Conservation (phyloP, 305 asterid genomes). For the Petunia hybrid region DNA sequence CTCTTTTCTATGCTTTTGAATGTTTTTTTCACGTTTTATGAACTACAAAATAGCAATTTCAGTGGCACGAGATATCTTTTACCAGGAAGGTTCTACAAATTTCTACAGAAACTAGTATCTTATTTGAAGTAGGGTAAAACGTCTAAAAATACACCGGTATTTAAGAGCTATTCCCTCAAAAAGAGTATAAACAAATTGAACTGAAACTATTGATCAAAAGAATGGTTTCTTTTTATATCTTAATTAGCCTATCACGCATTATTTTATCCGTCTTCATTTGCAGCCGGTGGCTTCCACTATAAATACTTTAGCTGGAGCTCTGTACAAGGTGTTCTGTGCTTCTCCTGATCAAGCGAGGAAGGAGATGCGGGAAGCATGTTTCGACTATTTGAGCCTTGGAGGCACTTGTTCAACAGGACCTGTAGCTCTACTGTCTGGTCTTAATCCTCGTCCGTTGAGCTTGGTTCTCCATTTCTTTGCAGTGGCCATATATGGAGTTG, state of each 20-base stretch:
- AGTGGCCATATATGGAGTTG: slow-evolving; percentile 56
- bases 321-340: slow-evolving; percentile 56
- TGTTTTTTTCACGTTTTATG: not conserved
- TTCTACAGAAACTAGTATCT: not conserved
- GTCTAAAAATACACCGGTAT: not conserved
- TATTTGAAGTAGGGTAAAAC: slow-evolving; percentile 3
- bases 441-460: slow-evolving; percentile 56
- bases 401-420: slow-evolving; percentile 63
- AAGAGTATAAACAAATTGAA: slow-evolving; percentile 14
- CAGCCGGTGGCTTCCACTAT: slow-evolving; percentile 65
- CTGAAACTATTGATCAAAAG: not conserved
- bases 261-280: slow-evolving; percentile 25
- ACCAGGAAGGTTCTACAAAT: not conserved
- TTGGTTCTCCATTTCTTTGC: slow-evolving; percentile 58
- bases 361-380: slow-evolving; percentile 64
- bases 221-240: not conserved
- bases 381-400: slow-evolving; percentile 60
- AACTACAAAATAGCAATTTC: not conserved
- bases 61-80: not conserved
- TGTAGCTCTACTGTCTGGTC: slow-evolving; percentile 55
- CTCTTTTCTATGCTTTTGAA: not conserved
- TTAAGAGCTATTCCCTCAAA: not conserved
- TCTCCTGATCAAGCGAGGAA: slow-evolving; percentile 60
- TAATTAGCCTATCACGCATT: not conserved
- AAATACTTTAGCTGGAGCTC: slow-evolving; percentile 60